Evolutionary conservation across 2,329 filamentous ascomycete genomes (phyloP), one percentile per base, ranked within the genome.

Genomic region (Colletotrichum gigasporum): DNA sequence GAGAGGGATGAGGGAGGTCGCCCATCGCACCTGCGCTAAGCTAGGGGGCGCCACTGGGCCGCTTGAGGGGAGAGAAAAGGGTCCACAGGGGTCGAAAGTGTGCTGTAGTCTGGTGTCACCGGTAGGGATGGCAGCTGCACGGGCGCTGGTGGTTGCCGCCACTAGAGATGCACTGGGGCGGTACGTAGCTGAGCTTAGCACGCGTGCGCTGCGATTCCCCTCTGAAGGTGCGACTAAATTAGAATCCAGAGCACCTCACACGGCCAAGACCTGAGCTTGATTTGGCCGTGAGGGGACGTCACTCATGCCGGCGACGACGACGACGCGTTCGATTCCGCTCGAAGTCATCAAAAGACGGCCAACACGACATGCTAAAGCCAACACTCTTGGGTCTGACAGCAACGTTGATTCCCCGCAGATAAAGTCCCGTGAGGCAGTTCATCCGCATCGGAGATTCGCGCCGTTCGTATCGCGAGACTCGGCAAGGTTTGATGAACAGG

Each of bases 81-180:
- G 16, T 42, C 42, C 42, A 57, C 24, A n/a, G 12, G 32, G 53
- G 22, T 47, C 53, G 20, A 12, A 37, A 54, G 35, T 41, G 35
- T 47, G 41, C 37, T 39, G 35, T 57, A 37, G 54, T 28, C 22
- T 18, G 9, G 47, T 39, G 57, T 41, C 28, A 42, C 18, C 14
- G 39, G 57, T 47, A 61, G 57, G 57, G 50, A 61, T 61, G 57
- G 57, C 57, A 61, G 57, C 50, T 62, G 58, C 57, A 60, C 58
- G 41, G 51, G 16, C 35, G 47, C 35, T 37, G 18, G 30, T 16
- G 39, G 16, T n/a, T n/a, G n/a, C n/a, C n/a, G 24, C 35, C 20
- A 18, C 20, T 26, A 57, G 20, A 22, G 41, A 51, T n/a, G 55
- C 20, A 41, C 10, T 24, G 50, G 22, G 35, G 34, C 53, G 48